These are phyloP conservation scores for Aureobasidium sp. DNA, from an alignment of 2,329 filamentous ascomycete species.

Conservation along the genomic window DNA sequence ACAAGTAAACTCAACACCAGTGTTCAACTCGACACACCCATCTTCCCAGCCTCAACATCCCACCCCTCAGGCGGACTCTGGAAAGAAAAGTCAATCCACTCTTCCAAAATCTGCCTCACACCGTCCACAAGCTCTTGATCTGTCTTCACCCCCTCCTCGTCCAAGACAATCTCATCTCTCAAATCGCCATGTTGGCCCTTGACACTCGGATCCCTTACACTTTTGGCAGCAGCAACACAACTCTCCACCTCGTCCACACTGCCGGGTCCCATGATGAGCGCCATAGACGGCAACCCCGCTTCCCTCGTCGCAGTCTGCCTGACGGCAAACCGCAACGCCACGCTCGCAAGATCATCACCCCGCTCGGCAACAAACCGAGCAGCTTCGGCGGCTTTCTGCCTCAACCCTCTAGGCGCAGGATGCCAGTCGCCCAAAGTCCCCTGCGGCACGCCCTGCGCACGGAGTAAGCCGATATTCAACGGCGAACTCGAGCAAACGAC, in stretches of 20 bases:
- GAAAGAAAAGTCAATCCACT: constrained; percentile 17
- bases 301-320: not conserved
- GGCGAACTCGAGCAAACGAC: constrained; percentile 13
- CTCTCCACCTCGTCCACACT: constrained; percentile 5
- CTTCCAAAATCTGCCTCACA: constrained; percentile 9
- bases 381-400: constrained; percentile 4
- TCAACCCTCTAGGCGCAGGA: constrained; percentile 14
- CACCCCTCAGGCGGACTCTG: constrained; percentile 5
- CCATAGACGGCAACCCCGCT: not conserved
- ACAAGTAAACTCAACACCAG: too few relatives aligned
- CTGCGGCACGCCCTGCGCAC: constrained; percentile 12
- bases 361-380: not conserved
- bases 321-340: constrained; percentile 16
- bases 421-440: constrained; percentile 16
- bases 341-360: constrained; percentile 1
- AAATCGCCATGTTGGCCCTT: not conserved
- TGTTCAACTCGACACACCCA: too few relatives aligned
- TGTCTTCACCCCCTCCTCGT: not conserved
- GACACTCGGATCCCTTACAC: not conserved
- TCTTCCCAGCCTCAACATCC: constrained; percentile 8
- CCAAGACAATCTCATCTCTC: not conserved
- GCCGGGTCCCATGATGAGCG: constrained; percentile 11
- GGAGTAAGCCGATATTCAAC: constrained; percentile 17
- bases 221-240: constrained; percentile 12
- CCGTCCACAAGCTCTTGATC: constrained; percentile 5